phyloP scores from a whole-genome alignment of 495 filamentous ascomycete genomes.

The Hyaloscypha bicolor region DNA sequence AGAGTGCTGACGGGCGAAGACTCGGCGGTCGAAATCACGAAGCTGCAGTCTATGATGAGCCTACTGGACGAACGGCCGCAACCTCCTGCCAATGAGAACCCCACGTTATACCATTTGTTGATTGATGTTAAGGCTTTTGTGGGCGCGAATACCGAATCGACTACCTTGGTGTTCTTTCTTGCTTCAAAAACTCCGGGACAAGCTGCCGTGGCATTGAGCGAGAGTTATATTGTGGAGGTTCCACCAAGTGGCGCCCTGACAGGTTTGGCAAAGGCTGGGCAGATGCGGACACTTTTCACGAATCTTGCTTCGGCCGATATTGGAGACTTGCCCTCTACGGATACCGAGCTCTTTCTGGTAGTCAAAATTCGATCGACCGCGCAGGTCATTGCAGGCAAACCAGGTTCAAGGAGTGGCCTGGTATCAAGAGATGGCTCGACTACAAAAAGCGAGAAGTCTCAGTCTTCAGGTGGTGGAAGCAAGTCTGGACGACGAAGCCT shows the following conservation, averaged over 20 bases:
- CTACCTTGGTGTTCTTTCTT: constrained; percentile 79
- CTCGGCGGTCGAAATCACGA: constrained; percentile 88
- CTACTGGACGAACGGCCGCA: constrained; percentile 79
- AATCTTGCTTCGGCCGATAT: constrained; percentile 82
- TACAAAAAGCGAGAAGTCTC: constrained; percentile 13
- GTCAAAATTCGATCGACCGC: constrained; percentile 74
- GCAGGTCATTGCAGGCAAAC: constrained; percentile 50
- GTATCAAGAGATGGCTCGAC: constrained; percentile 13
- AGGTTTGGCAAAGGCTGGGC: constrained; percentile 57
- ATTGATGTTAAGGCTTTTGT: constrained; percentile 81
- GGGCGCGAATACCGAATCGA: constrained; percentile 68
- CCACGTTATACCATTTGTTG: constrained; percentile 80
- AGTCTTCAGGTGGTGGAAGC: constrained; percentile 24
- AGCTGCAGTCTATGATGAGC: constrained; percentile 93
- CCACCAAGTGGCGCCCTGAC: constrained; percentile 68
- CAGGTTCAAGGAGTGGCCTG: constrained; percentile 28
- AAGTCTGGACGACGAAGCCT: constrained; percentile 75
- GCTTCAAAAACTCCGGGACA: constrained; percentile 67
- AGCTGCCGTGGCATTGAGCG: constrained; percentile 68
- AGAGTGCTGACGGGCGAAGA: constrained; percentile 88
- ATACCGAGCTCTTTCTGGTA: constrained; percentile 77
- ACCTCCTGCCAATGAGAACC: constrained; percentile 59
- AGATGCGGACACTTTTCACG: constrained; percentile 83
- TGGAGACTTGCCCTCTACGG: constrained; percentile 69
- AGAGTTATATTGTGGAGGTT: constrained; percentile 81